phyloP scores from a whole-genome alignment of 306 rosid species.

The Fragaria nilgerrensis region DNA sequence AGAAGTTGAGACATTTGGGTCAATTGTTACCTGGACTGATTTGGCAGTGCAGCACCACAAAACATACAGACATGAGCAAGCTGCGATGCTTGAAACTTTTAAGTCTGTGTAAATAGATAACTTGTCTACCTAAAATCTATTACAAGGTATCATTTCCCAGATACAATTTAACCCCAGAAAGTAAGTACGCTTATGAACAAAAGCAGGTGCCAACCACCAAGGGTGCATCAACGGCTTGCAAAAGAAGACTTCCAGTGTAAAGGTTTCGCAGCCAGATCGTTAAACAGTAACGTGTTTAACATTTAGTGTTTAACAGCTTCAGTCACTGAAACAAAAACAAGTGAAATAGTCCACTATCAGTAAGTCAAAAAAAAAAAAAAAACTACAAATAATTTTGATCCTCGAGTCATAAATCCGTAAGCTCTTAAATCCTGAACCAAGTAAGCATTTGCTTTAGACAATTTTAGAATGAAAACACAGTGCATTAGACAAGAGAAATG shows the following conservation, averaged over 20 bases:
- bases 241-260: neutral
- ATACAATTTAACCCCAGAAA: neutral
- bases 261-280: neutral
- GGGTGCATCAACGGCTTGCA: neutral
- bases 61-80: neutral
- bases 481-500: neutral
- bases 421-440: neutral
- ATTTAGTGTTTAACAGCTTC: neutral
- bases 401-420: neutral
- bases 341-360: neutral
- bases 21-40: neutral
- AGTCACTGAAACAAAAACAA: neutral
- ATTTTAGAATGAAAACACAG: neutral
- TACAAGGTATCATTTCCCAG: constrained; percentile 2
- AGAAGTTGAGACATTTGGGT: neutral
- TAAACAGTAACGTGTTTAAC: neutral
- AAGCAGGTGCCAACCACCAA: neutral
- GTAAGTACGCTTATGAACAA: neutral
- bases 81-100: neutral
- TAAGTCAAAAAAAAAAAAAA: neutral
- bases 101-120: neutral
- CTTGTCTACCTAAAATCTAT: constrained; percentile 5
- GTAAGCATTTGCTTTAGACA: neutral
- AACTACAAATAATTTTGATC: neutral
- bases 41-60: neutral